phyloP scores from a whole-genome alignment of 2,329 filamentous ascomycete genomes.

The Paecilomyces fulvus region DNA sequence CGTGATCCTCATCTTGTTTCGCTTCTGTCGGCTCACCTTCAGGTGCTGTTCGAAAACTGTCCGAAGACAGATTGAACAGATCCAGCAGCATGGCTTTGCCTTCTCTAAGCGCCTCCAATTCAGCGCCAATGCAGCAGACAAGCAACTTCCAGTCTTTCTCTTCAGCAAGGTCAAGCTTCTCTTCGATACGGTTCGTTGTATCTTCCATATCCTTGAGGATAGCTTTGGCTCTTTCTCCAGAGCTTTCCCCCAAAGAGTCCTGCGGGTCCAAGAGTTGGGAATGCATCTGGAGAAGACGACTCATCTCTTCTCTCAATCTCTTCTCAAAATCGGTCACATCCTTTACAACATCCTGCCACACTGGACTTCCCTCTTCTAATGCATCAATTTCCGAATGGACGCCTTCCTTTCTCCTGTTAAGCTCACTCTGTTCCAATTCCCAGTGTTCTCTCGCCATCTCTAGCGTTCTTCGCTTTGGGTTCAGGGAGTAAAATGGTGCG shows the following conservation, averaged over 20 bases:
- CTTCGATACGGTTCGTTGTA: constrained; percentile 40
- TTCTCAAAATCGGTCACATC: constrained; percentile 43
- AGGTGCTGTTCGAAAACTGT: constrained; percentile 8
- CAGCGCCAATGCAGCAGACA: constrained; percentile 54
- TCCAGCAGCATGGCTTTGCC: constrained; percentile 28
- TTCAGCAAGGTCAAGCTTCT: constrained; percentile 43
- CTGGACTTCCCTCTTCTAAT: constrained; percentile 48
- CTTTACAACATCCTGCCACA: constrained; percentile 50
- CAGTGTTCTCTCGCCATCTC: constrained; percentile 53
- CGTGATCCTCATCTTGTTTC: constrained; percentile 1
- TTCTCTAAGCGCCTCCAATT: constrained; percentile 47
- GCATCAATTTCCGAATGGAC: constrained; percentile 48
- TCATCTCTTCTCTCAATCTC: constrained; percentile 23
- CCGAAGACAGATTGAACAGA: constrained; percentile 21
- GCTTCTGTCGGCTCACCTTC: constrained; percentile 3
- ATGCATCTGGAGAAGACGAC: constrained; percentile 18
- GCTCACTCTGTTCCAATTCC: constrained; percentile 39
- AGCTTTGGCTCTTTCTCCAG: constrained; percentile 12
- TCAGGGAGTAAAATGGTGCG: constrained; percentile 41
- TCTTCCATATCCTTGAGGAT: constrained; percentile 40
- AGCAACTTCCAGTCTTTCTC: constrained; percentile 52
- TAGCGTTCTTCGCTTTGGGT: constrained; percentile 50
- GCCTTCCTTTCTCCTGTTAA: constrained; percentile 36
- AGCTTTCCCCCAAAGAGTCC: not conserved
- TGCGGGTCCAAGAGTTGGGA: constrained; percentile 10